These are phyloP conservation scores for Penicillium crustosum DNA, from an alignment of 2,329 filamentous ascomycete genomes.

Conservation along the genomic window DNA sequence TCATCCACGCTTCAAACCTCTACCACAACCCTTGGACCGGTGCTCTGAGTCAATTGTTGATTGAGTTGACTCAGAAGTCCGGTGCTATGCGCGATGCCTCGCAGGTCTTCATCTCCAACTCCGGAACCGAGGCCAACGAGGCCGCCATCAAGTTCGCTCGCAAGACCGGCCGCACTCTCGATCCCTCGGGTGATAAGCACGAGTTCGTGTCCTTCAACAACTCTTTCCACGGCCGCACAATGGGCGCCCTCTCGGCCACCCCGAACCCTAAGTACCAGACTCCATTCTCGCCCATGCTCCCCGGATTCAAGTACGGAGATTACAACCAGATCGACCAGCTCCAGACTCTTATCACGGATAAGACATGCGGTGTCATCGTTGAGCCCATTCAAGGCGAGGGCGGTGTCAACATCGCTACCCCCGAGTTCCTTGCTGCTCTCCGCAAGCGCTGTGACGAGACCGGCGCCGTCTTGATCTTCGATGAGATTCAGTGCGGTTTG, in stretches of 20 bases:
- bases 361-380: slow-evolving; percentile 90
- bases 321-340: slow-evolving; percentile 80
- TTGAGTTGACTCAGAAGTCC: slow-evolving; percentile 75
- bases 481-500: slow-evolving; percentile 96
- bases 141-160: slow-evolving; percentile 95
- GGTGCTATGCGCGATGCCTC: slow-evolving; percentile 79
- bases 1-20: slow-evolving; percentile 91
- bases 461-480: slow-evolving; percentile 85
- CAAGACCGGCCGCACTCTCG: slow-evolving; percentile 77
- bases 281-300: slow-evolving; percentile 92
- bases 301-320: slow-evolving; percentile 81
- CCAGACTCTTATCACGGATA: slow-evolving; percentile 71
- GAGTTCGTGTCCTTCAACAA: slow-evolving; percentile 89
- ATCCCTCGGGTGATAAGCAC: slow-evolving; percentile 70
- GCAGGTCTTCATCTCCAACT: slow-evolving; percentile 92
- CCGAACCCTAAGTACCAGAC: slow-evolving; percentile 97
- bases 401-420: slow-evolving; percentile 78
- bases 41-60: slow-evolving; percentile 77
- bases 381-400: slow-evolving; percentile 98
- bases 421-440: slow-evolving; percentile 81
- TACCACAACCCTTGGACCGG: slow-evolving; percentile 98
- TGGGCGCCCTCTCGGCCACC: slow-evolving; percentile 92
- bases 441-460: slow-evolving; percentile 81
- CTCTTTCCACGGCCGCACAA: slow-evolving; percentile 94
- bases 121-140: slow-evolving; percentile 94